Base-by-base conservation (phyloP, 164 flowering plant genomes). In the Warburgia ugandensis region DNA sequence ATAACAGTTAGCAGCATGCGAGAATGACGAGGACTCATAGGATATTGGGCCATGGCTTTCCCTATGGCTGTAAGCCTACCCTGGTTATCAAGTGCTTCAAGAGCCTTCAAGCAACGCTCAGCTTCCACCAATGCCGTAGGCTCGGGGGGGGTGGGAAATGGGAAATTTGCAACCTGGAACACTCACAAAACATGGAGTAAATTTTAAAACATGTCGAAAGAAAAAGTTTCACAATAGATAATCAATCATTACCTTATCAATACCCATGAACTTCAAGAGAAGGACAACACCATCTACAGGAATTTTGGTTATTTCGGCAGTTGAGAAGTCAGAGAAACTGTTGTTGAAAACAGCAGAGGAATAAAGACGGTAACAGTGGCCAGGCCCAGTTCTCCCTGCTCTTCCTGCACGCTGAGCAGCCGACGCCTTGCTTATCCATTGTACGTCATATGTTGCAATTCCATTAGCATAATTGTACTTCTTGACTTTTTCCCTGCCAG, bases 401-500 rank as follows among this genome's bases (percentile, higher is more conserved):
- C 99, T 77, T 58, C 99, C 99, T 20, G 96, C 87, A 49, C 99
- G 89, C 60, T 94, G 99, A 36, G 86, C 78, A 68, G 96, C 99
- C 19, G 99, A 94, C 48, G 99, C 99, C 64, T 89, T 89, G 63
- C 99, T 94, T 66, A 89, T 94, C 96, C 97, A 89, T 52, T 89
- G 89, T 40, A 94, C 62, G 49, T 84, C 86, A 69, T 75, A 94
- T 5, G 77, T 58, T 74, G 85, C 99, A 74, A 94, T 79, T 16
- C 99, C 99, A 79, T 67, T 94, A 21, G 75, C 52, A 28, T 76
- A 52, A 55, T 84, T 77, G 58, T 83, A 94, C 31, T 66, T 75
- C 74, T 94, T 94, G 42, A 81, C 96, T 60, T 94, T 94, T 63
- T 83, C 96, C 66, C 96, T 82, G 48, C 97, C 99, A 39, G 94